Evolutionary conservation across 495 filamentous ascomycete species (phyloP).

Genomic region (Penicillium tannophilum): DNA sequence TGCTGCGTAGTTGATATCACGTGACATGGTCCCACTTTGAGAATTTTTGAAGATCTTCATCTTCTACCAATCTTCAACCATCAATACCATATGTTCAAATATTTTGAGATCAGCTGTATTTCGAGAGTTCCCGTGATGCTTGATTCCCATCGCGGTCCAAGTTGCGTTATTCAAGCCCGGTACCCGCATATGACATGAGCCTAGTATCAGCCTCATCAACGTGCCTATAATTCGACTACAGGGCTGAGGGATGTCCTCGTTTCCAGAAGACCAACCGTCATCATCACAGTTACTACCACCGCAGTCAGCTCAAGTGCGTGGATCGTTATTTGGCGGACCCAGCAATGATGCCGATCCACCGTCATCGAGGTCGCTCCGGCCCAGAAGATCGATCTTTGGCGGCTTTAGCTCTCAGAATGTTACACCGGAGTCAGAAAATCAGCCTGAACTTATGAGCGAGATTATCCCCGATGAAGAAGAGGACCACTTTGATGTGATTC

Average conservation of each 20-base stretch:
- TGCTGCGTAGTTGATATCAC: conserved; percentile 5
- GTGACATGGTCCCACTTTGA: conserved; percentile 17
- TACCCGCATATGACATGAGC: conserved; percentile 12
- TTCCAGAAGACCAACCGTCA: conserved; percentile 22
- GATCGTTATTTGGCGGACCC: conserved; percentile 42
- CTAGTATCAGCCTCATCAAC: not conserved
- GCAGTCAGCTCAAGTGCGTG: conserved; percentile 38
- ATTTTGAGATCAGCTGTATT: not conserved
- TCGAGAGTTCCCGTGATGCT: conserved; percentile 11
- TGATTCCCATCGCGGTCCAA: not conserved
- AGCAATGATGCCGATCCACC: conserved; percentile 37
- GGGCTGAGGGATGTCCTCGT: conserved; percentile 41
- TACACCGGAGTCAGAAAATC: conserved; percentile 14
- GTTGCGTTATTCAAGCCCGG: not conserved
- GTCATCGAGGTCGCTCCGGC: conserved; percentile 22
- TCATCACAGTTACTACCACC: conserved; percentile 34
- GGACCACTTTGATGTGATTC: conserved; percentile 28
- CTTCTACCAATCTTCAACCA: not conserved
- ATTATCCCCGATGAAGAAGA: conserved; percentile 9
- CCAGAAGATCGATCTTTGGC: conserved; percentile 37
- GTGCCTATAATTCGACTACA: not conserved
- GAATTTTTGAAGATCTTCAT: conserved; percentile 15
- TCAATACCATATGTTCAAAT: conserved; percentile 3
- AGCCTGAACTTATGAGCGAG: conserved; percentile 11
- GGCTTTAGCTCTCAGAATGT: conserved; percentile 32